Evolutionary conservation across 1,284 basidiomycete species (phyloP).

Genomic region (Boletellus sp.): DNA sequence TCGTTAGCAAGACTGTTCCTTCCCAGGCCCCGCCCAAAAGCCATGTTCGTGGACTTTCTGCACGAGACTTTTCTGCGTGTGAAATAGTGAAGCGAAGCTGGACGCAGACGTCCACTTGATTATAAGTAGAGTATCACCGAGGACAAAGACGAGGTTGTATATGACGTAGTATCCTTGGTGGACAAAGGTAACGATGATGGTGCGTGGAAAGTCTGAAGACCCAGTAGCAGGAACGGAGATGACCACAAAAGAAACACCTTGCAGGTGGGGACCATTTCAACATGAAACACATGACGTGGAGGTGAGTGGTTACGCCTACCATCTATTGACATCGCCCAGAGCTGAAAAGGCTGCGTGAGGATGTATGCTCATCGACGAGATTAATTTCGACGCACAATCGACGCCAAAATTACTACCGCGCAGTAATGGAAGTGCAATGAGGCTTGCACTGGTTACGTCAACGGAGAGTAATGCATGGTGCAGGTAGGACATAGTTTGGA

Average conservation of each 20-base stretch:
- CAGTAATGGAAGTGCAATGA: conserved; percentile 61
- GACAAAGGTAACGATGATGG: conserved; percentile 76
- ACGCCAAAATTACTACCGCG: conserved; percentile 70
- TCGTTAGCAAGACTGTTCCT: conserved; percentile 60
- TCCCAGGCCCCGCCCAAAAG: conserved; percentile 56
- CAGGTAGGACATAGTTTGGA: conserved; percentile 78
- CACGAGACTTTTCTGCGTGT: conserved; percentile 26
- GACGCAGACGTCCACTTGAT: conserved; percentile 76
- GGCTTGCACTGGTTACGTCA: conserved; percentile 59
- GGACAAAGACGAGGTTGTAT: conserved; percentile 73
- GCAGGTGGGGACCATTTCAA: conserved; percentile 58
- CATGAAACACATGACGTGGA: conserved; percentile 48
- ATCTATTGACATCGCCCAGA: no score
- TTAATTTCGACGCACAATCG: conserved; percentile 51
- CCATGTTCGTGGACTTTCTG: conserved; percentile 14
- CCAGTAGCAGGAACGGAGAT: conserved; percentile 69
- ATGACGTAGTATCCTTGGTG: conserved; percentile 47
- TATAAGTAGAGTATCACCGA: conserved; percentile 70
- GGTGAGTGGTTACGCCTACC: conserved; percentile 70
- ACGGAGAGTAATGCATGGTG: conserved; percentile 77
- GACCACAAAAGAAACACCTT: conserved; percentile 53
- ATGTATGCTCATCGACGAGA: not conserved
- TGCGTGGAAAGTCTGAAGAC: conserved; percentile 57
- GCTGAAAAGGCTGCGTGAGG: conserved; percentile 38
- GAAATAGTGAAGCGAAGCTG: conserved; percentile 49